Base-by-base conservation (phyloP, 2,329 filamentous ascomycete species). In the Magnaporthales sp. region DNA sequence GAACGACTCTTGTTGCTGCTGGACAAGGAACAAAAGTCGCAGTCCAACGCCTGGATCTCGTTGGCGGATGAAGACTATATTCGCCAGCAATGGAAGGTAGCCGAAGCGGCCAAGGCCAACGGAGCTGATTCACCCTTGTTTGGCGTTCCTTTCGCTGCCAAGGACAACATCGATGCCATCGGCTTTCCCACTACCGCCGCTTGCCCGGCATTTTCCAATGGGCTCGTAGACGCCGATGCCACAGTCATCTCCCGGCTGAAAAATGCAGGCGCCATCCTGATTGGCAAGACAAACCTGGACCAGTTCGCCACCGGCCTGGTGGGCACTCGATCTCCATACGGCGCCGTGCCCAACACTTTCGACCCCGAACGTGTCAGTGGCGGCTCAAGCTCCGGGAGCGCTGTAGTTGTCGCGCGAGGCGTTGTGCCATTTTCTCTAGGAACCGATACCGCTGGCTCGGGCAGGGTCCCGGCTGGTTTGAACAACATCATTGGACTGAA, bases 241-340 rank as follows among this genome's bases (percentile, higher is more conserved):
- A 32, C 31, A 74, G 72, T 85, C 4, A 75, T 85, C 3, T 75
- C 78, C 5, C 54, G 54, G 22, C 54, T 58, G 22, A 58, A 58
- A 15, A 22, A 10, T 4, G 80, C 81, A 15, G 85, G 85, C 7
- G 86, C 80, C 0, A 72, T 88, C 3, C 81, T 84, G 67, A 77
- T 88, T 60, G 86, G 86, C 31, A 88, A 88, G 71, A 79, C 79
- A 13, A 84, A 84, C 70, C 79, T 89, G 66, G 86, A 89, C 71
- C 86, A 89, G 73, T 78, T 89, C 4, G 86, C 86, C 2, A 88
- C 86, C 0, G 86, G 86, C 0, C 77, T 89, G 2, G 84, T 81
- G 13, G 86, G 86, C 19, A 84, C 82, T 62, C 80, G 85, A 29
- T 86, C 83, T 1, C 84, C 85, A 0, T 87, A 83, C 68, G 86